Conservation (phyloP, 176 grass and related monocot species). For the Cenchrus purpureus region DNA sequence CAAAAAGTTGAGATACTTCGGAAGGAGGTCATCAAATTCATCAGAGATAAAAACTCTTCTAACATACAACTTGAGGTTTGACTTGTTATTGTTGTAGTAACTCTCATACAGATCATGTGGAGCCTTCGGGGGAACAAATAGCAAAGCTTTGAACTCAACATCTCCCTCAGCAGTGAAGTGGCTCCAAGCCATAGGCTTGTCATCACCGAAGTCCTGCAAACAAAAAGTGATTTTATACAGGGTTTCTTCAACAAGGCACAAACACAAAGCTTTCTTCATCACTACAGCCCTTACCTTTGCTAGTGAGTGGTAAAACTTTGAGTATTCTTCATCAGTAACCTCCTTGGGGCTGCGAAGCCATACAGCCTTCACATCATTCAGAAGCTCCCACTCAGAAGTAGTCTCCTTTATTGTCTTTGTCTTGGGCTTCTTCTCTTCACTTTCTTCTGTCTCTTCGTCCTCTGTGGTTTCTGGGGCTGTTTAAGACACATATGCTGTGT, state of each 20-base stretch:
- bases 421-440: constrained; percentile 86
- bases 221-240: not conserved
- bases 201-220: constrained; percentile 81
- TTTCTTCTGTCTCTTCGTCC: constrained; percentile 80
- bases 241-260: not conserved
- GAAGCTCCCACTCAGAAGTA: constrained; percentile 80
- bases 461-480: constrained; percentile 64
- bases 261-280: not conserved
- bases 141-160: constrained; percentile 95
- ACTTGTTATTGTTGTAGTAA: constrained; percentile 93
- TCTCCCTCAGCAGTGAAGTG: constrained; percentile 96
- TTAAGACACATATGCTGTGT: constrained; percentile 19
- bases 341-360: constrained; percentile 96
- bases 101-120: constrained; percentile 95
- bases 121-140: constrained; percentile 93
- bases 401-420: constrained; percentile 94
- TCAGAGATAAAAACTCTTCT: constrained; percentile 99
- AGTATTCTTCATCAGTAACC: constrained; percentile 93
- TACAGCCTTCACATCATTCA: constrained; percentile 97
- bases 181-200: constrained; percentile 87
- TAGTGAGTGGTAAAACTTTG: constrained; percentile 94
- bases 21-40: constrained; percentile 94
- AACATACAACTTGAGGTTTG: constrained; percentile 95
- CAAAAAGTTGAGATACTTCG: constrained; percentile 95
- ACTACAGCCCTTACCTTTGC: constrained; percentile 59